Evolutionary conservation across 805 yeast species (phyloP), one percentile per base, ranked within the genome.

Genomic region (Candida vaughaniae): DNA sequence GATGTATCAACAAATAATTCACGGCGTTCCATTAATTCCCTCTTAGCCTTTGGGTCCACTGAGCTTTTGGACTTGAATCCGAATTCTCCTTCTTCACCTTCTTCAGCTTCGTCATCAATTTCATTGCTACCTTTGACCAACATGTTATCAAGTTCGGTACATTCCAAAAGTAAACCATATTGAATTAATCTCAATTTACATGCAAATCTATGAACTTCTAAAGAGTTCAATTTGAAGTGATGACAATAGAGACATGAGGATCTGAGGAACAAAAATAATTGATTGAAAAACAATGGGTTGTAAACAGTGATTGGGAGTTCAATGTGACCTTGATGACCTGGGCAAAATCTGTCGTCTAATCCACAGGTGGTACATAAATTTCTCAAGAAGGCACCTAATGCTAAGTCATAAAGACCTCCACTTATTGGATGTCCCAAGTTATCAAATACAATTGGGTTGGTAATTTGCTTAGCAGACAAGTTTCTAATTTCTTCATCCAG

Each of bases 321-420:
- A 46, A 93, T 89, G 62, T 93, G 99, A 43, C 99, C 99, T 62
- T 89, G 88, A 62, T 93, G 99, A 31, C 99, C 99, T 3, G 97
- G 97, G 69, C 99, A 93, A 51, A 78, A 82, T 56, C 84, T 80
- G 50, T 91, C 97, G 58, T 90, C 96, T 45, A 91, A 71, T 14
- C 98, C 96, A 76, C 99, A 93, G 1, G 98, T 91, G 16, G 93
- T 75, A 77, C 99, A 89, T 33, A 85, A 72, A 59, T 91, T 87
- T 55, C 82, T 76, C 45, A 88, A 69, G 55, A 89, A 93, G 0
- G 99, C 98, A 48, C 99, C 99, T 27, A 93, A 68, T n/a, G 96
- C 80, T 44, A 91, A 74, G 64, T 93, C 99, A 55, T 93, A 93
- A 22, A 93, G 69, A 61, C 99, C 99, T 42, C 93, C 90, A 28